These are phyloP conservation scores for Ophiostoma quercus DNA, from an alignment of 2,329 filamentous ascomycete species.

Conservation along the genomic window DNA sequence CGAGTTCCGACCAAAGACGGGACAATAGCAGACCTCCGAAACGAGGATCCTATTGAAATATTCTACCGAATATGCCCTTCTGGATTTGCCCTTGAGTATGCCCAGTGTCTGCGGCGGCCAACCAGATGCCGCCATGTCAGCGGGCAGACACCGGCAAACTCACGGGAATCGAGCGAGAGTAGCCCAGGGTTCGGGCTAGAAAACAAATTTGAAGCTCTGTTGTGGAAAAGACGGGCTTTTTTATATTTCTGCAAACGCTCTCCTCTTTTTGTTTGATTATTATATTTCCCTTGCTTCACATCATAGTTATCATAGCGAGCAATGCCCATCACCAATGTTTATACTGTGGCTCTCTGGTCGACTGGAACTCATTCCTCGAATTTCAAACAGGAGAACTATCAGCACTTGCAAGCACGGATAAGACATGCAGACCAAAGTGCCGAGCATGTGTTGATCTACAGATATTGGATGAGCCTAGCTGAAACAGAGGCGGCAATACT, in stretches of 20 bases:
- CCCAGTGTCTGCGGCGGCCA: not conserved
- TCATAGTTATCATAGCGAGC: not conserved
- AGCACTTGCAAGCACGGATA: not conserved
- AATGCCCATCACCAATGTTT: not conserved
- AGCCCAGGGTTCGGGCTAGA: not conserved
- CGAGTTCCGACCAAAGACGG: not conserved
- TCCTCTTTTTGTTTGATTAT: not conserved
- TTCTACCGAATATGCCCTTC: too few relatives aligned
- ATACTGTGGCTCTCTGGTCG: not conserved
- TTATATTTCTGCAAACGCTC: not conserved
- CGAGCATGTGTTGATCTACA: not conserved
- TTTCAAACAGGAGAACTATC: not conserved
- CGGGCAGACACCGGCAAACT: not conserved
- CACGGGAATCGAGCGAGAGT: not conserved
- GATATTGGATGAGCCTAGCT: not conserved
- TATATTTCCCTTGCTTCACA: not conserved
- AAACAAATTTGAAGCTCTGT: not conserved
- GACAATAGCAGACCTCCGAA: not conserved
- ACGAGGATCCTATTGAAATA: not conserved
- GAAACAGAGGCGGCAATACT: not conserved
- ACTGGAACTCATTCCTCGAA: not conserved
- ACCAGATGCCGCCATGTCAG: conserved; percentile 4
- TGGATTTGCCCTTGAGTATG: not conserved
- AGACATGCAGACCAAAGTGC: not conserved
- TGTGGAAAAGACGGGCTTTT: not conserved